Evolutionary conservation across 768 basidiomycete genomes (phyloP), one percentile per base, ranked within the genome.

Genomic region (Tricholoma furcatifolium): DNA sequence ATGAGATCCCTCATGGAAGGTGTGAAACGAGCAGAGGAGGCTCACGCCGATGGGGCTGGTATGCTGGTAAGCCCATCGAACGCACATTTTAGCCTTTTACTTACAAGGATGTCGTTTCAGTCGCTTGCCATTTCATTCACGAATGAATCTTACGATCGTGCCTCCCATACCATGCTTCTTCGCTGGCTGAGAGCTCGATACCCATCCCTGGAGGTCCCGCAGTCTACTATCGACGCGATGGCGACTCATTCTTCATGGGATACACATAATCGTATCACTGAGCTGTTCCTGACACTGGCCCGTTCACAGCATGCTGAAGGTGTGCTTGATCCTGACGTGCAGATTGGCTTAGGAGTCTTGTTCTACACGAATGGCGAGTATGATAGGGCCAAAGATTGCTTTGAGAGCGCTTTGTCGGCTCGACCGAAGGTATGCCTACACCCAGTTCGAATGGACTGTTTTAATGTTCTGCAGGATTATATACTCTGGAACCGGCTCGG

Each of bases 111-210:
- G 34, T 31, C 17, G 36, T 8, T 9, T 30, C 61, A 98, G 95
- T 93, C 93, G 6, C 81, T 98, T 31, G 94, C 96, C 1, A 93
- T 98, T 57, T 93, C 93, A 8, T 98, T 91, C 68, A 96, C 95
- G 30, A 99, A 98, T 62, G 96, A 98, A 70, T 83, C 83, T 0
- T 88, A 86, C 60, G 95, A 98, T 61, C 78, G 88, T 10, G 94
- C 86, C 6, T 88, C 95, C 2, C 84, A 96, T 64, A 73, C 84
- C 0, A 91, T 87, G 75, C 80, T 99, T 14, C 80, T 95, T 44
- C 87, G 87, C 30, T 98, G 93, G 91, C 74, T 98, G 45, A 72
- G 73, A 50, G 80, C 86, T 34, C 80, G 80, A 43, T 87, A 81
- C 68, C 88, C 83, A 8, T 74, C 72, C 18, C 75, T 77, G 55